phyloP scores from a whole-genome alignment of 176 grass and related monocot genomes.

The Cenchrus purpureus region DNA sequence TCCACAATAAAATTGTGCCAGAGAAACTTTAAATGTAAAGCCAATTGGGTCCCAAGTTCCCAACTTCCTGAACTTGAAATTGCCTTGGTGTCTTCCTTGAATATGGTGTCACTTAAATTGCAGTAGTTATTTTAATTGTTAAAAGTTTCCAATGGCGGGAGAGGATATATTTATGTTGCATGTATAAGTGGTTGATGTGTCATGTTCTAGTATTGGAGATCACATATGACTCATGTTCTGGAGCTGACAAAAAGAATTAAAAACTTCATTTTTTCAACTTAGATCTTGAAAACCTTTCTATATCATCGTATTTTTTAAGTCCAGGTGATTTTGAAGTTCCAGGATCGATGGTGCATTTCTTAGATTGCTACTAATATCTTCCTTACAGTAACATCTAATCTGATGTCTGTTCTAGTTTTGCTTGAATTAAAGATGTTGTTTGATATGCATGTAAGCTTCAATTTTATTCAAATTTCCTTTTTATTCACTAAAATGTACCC shows the following conservation, averaged over 20 bases:
- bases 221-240: neutral
- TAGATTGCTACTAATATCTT: neutral
- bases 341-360: neutral
- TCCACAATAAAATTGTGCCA: neutral
- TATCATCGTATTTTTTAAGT: neutral
- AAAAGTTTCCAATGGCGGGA: neutral
- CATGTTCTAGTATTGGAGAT: conserved; percentile 9
- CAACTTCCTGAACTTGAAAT: conserved; percentile 8
- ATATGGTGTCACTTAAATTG: neutral
- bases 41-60: neutral
- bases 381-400: neutral
- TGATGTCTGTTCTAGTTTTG: conserved; percentile 1
- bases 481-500: neutral
- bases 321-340: neutral
- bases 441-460: conserved; percentile 2
- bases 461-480: conserved; percentile 1
- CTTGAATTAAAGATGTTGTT: conserved; percentile 22
- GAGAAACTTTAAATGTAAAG: conserved; percentile 8
- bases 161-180: neutral
- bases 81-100: neutral
- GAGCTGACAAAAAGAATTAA: neutral
- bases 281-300: neutral
- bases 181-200: neutral
- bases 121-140: neutral
- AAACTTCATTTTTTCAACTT: neutral